These are phyloP conservation scores for Hylodesmum podocarpum DNA, from an alignment of 306 rosid species.

Conservation along the genomic window DNA sequence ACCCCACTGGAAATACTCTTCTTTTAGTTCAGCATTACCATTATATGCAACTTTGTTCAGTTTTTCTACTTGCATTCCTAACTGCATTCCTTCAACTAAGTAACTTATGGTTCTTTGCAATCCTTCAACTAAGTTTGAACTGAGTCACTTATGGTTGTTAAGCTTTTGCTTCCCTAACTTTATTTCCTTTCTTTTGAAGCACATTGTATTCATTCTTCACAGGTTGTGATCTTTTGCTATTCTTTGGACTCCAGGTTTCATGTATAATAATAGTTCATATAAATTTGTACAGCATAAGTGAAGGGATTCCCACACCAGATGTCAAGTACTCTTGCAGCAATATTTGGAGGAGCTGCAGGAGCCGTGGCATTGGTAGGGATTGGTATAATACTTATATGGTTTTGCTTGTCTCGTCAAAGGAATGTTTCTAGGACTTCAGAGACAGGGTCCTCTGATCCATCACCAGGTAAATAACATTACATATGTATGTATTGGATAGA, in stretches of 20 bases:
- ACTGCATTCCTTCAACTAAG: slow-evolving; percentile 32
- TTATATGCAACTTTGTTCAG: slow-evolving; percentile 6
- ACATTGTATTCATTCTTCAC: slow-evolving; percentile 23
- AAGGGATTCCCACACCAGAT: slow-evolving; percentile 58
- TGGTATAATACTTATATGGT: slow-evolving; percentile 57
- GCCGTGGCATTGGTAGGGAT: slow-evolving; percentile 91
- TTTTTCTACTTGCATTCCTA: slow-evolving; percentile 19
- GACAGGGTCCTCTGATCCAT: slow-evolving; percentile 94
- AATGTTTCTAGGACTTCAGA: slow-evolving; percentile 74
- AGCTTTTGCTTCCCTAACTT: not conserved
- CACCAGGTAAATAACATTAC: slow-evolving; percentile 75
- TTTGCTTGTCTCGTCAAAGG: slow-evolving; percentile 51
- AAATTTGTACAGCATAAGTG: slow-evolving; percentile 54
- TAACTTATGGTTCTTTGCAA: slow-evolving; percentile 24
- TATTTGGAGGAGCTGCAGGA: slow-evolving; percentile 95
- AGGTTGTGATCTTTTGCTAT: slow-evolving; percentile 40
- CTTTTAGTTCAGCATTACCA: slow-evolving; percentile 26
- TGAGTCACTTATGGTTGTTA: not conserved
- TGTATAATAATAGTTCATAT: slow-evolving; percentile 38
- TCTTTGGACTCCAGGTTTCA: slow-evolving; percentile 55
- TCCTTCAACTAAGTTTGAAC: not conserved
- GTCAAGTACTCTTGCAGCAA: slow-evolving; percentile 91
- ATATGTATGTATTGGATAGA: not conserved
- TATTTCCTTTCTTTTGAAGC: slow-evolving; percentile 16
- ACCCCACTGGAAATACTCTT: not conserved